phyloP scores from a whole-genome alignment of 192 early-diverging fungal genomes.

The Linderina pennispora region DNA sequence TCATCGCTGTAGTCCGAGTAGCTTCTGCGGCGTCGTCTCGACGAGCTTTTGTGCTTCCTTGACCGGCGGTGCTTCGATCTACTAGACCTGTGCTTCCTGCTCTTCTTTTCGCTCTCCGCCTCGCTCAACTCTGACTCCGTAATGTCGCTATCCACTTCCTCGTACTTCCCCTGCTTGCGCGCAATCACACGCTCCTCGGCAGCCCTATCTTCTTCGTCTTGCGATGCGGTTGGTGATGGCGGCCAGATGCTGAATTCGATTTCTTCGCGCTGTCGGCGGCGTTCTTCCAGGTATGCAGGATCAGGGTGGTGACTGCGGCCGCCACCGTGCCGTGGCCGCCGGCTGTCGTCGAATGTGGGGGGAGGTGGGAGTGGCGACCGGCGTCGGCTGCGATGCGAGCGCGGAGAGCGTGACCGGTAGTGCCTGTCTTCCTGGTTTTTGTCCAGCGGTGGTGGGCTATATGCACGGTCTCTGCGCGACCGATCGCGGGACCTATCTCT shows the following conservation, averaged over 20 bases:
- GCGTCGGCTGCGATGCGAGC: not conserved
- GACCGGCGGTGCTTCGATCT: constrained; percentile 15
- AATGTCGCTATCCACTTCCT: constrained; percentile 7
- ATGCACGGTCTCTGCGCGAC: constrained; percentile 1
- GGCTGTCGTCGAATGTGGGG: not conserved
- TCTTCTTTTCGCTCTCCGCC: constrained; percentile 16
- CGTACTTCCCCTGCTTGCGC: constrained; percentile 14
- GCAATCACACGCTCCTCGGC: constrained; percentile 30
- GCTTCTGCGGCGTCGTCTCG: constrained; percentile 5
- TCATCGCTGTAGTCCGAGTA: constrained; percentile 4
- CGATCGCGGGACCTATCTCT: not conserved
- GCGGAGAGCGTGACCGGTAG: not conserved
- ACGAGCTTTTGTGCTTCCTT: constrained; percentile 15
- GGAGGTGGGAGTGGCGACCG: not conserved
- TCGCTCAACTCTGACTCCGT: constrained; percentile 6
- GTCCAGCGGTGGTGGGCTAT: too few species aligned
- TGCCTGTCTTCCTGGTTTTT: too few species aligned
- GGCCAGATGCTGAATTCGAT: constrained; percentile 51
- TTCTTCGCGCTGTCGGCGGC: constrained; percentile 36
- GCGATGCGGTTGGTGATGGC: constrained; percentile 48
- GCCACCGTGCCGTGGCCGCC: not conserved
- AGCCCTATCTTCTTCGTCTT: constrained; percentile 38
- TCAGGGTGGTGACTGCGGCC: constrained; percentile 7
- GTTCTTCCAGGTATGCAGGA: constrained; percentile 23
- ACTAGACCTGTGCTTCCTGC: too few species aligned